Base-by-base conservation (phyloP, 495 filamentous ascomycete genomes). In the Niebla homalea region DNA sequence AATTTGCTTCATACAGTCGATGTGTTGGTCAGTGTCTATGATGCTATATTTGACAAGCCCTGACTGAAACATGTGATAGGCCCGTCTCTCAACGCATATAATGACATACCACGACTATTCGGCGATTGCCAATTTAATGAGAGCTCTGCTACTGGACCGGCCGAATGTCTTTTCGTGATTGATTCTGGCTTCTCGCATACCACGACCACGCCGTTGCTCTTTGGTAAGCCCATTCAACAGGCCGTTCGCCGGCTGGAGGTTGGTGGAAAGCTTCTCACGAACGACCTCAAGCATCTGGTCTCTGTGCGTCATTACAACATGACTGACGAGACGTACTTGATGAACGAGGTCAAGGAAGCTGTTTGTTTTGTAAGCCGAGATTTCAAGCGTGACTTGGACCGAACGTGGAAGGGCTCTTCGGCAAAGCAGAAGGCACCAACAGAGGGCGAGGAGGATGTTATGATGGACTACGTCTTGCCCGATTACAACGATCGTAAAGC, bases 131-230 rank as follows among this genome's bases (percentile, higher is more conserved):
- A 63, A 45, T 57, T 62, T 4, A 66, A 74, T 35, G 63, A 72
- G 8, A 54, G 60, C 11, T 11, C 57, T 36, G 36, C 67, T 43
- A 57, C 68, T 50, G 55, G 70, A 3, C 87, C 92, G 4, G 79
- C 76, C 42, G 90, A 97, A 69, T 84, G 85, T 46, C 69, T 94
- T 14, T 73, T 97, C 10, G 73, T 97, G 16, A 77, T 99, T 50
- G 92, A 99, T 63, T 85, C 84, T 5, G 88, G 89, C 15, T 94
- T 93, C 57, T 96, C 89, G 4, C 86, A 94, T 63, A 96, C 92
- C 2, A 93, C 85, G n/a, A 73, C 96, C 36, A 85, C 87, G 0
- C 93, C 92, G 1, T 71, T 96, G 20, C 78, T 93, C 59, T 77
- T 79, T 40, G 90, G 89, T 15, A 78, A 77, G 32, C 80, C 89